Evolutionary conservation across 2,329 filamentous ascomycete species (phyloP).

Genomic region (Xylaria sp.): DNA sequence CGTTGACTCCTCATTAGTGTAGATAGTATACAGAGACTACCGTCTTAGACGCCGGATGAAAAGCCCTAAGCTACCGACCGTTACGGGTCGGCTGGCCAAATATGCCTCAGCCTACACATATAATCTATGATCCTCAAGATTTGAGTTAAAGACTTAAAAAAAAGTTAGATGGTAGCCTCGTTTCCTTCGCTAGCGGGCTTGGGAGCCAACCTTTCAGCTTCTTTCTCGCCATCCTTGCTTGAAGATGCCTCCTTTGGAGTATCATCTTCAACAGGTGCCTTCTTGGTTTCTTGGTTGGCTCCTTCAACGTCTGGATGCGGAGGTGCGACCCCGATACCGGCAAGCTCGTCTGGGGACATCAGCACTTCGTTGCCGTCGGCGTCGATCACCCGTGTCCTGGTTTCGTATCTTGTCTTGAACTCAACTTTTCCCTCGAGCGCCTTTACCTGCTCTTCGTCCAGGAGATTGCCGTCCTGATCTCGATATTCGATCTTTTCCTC

Average conservation of each 20-base stretch:
- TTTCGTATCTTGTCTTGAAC: slow-evolving; percentile 96
- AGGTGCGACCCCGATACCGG: slow-evolving; percentile 61
- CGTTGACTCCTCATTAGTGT: slow-evolving; percentile 46
- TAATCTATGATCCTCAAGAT: slow-evolving; percentile 10
- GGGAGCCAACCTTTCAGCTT: slow-evolving; percentile 64
- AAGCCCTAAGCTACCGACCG: slow-evolving; percentile 25
- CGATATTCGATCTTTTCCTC: slow-evolving; percentile 94
- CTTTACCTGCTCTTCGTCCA: slow-evolving; percentile 85
- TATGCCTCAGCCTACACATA: slow-evolving; percentile 20
- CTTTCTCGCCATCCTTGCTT: slow-evolving; percentile 70
- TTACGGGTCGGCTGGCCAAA: slow-evolving; percentile 12
- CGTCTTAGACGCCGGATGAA: slow-evolving; percentile 35
- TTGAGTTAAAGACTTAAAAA: background rate
- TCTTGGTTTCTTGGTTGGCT: slow-evolving; percentile 67
- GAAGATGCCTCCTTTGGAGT: slow-evolving; percentile 56
- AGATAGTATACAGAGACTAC: slow-evolving; percentile 45
- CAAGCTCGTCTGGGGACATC: slow-evolving; percentile 55
- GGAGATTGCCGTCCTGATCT: slow-evolving; percentile 90
- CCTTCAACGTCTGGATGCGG: slow-evolving; percentile 72
- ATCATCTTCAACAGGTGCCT: slow-evolving; percentile 53
- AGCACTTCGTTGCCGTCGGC: slow-evolving; percentile 80
- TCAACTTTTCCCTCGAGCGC: slow-evolving; percentile 90
- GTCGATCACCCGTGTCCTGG: slow-evolving; percentile 87
- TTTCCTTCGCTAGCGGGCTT: slow-evolving; percentile 73
- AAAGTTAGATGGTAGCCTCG: slow-evolving; percentile 60